A percentile compares a stretch with the other conserved stretches of the same genome.
phyloP scores from a whole-genome alignment of 1,284 basidiomycete genomes.

The Exsudoporus floridanus region DNA sequence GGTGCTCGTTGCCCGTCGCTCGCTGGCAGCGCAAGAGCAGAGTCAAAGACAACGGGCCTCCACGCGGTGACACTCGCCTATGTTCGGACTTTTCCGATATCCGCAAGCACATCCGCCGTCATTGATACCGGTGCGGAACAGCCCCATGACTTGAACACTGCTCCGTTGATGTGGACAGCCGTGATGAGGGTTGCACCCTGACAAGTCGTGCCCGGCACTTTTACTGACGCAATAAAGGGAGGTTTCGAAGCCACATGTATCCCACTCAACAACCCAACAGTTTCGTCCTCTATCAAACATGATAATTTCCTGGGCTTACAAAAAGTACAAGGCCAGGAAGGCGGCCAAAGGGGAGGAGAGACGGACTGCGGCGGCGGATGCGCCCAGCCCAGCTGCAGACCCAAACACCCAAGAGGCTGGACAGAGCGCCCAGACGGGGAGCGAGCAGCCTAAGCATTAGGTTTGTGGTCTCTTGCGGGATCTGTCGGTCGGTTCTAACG shows the following conservation, averaged over 20 bases:
- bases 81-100: constrained; percentile 27
- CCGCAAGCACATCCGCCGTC: too few species aligned
- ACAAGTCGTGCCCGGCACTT: background rate
- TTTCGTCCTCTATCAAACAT: constrained; percentile 8
- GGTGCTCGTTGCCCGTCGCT: background rate
- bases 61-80: constrained; percentile 20
- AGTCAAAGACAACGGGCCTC: constrained; percentile 3
- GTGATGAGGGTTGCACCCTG: too few species aligned
- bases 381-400: background rate
- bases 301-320: constrained; percentile 18
- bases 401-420: background rate
- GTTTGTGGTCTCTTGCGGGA: constrained; percentile 9
- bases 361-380: background rate
- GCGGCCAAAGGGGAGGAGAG: constrained; percentile 19
- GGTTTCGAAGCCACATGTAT: background rate
- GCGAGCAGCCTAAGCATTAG: constrained; percentile 9
- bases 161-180: too few species aligned
- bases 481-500: background rate
- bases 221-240: constrained; percentile 11
- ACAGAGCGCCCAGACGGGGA: background rate
- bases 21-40: constrained; percentile 5
- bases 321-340: constrained; percentile 33
- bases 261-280: background rate
- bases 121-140: too few species aligned
- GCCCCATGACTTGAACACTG: too few species aligned